Evolutionary conservation across 139 green algal genomes (phyloP).

Genomic region (Auxenochlorella pyrenoidosa): DNA sequence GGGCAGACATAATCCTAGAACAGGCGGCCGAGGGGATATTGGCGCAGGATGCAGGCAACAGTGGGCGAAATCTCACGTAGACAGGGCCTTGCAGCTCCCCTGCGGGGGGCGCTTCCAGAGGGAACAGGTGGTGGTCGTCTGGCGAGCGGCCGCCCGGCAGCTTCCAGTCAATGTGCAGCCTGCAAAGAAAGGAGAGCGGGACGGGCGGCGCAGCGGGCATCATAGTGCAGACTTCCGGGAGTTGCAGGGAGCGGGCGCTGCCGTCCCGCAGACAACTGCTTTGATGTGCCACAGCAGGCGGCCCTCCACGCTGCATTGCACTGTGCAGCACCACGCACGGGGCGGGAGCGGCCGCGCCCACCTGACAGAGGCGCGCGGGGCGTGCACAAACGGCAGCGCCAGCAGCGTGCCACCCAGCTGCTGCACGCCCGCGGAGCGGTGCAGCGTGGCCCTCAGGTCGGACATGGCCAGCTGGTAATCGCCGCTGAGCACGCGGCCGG

Average conservation of each 20-base stretch:
- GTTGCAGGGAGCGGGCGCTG: no score
- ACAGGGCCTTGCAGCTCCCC: conserved; percentile 56
- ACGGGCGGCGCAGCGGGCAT: neutral
- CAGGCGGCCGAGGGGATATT: no score
- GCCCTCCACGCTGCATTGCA: no score
- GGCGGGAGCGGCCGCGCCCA: neutral
- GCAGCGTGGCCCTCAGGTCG: conserved; percentile 17
- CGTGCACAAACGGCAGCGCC: conserved; percentile 50
- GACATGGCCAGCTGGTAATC: conserved; percentile 43
- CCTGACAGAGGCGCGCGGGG: neutral
- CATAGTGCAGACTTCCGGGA: no score
- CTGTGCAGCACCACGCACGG: no score
- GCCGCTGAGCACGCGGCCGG: conserved; percentile 21
- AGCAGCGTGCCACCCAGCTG: conserved; percentile 47
- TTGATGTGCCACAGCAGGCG: no score
- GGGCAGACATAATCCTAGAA: no score
- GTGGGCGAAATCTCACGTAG: neutral
- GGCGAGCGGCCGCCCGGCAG: conserved; percentile 56
- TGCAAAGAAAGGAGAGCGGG: neutral
- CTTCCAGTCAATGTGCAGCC: conserved; percentile 44
- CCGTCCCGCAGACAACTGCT: no score
- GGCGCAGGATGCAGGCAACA: neutral
- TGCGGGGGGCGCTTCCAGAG: neutral
- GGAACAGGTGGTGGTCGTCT: conserved; percentile 72
- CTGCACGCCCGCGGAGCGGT: conserved; percentile 41